phyloP scores from a whole-genome alignment of 805 yeast genomes.

The Saturnispora zaruensis region DNA sequence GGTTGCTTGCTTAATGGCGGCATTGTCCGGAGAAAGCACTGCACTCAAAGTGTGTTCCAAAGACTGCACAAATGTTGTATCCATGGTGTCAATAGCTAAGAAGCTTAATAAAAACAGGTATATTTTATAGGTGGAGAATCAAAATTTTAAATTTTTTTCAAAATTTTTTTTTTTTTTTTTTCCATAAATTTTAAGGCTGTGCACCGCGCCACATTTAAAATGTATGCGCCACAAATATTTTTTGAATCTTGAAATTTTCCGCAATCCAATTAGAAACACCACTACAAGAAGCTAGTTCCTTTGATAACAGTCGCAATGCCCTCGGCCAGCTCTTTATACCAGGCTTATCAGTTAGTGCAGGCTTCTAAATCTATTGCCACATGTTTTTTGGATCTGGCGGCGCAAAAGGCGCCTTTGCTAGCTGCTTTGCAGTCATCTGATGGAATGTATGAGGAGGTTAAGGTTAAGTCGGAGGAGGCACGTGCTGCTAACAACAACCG shows the following conservation, averaged over 20 bases:
- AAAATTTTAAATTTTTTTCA: neutral
- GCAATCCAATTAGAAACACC: neutral
- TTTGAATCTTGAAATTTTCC: neutral
- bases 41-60: slow-evolving; percentile 74
- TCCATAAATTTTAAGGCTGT: neutral
- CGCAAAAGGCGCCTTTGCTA: slow-evolving; percentile 19
- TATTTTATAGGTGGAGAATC: neutral
- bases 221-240: neutral
- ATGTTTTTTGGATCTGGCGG: slow-evolving; percentile 15
- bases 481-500: slow-evolving; percentile 15
- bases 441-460: slow-evolving; percentile 22
- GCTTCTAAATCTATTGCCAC: slow-evolving; percentile 24
- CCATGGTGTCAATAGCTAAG: slow-evolving; percentile 36
- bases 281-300: neutral
- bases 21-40: slow-evolving; percentile 74
- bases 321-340: slow-evolving; percentile 22
- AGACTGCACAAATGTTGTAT: slow-evolving; percentile 56
- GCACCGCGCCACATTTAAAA: neutral
- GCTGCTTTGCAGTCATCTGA: slow-evolving; percentile 19
- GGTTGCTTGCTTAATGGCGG: slow-evolving; percentile 77
- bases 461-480: slow-evolving; percentile 20
- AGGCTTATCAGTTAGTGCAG: slow-evolving; percentile 19
- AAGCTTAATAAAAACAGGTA: neutral
- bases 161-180: neutral
- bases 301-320: slow-evolving; percentile 9